Base-by-base conservation (phyloP, 225 moss, liverwort and hornwort species). In the Pleurozium schreberi region DNA sequence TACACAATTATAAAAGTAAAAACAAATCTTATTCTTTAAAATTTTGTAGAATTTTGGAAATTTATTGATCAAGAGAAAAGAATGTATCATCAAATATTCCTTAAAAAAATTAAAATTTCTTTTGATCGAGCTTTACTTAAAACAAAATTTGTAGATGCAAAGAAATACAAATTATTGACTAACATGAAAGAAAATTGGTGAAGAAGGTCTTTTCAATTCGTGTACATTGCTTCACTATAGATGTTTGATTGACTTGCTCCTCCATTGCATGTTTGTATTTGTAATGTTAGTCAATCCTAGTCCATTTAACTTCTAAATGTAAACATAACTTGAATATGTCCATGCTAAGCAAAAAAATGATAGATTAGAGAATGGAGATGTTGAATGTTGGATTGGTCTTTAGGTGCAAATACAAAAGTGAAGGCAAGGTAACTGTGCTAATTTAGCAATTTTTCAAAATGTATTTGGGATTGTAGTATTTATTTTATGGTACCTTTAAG, bases 11-110 rank as follows among this genome's bases (percentile, higher is more conserved):
- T 2, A 36, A 36, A 14, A 22, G 33, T 14, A 7, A 13, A 52
- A 34, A 50, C 5, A 50, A 30, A 9, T 1, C 12, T 0, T 14
- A 18, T 0, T 1, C 2, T 8, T n/a, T n/a, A n/a, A 11, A 1
- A 14, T 34, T 75, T 34, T 22, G 3, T 53, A 47, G 10, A 22
- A 36, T 36, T 36, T 53, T 22, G 6, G 5, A 53, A 53, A 14
- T 53, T 76, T 2, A 22, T 76, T 36, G 13, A 34, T 34, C 14
- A 5, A 36, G 1, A 52, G 0, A 3, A 0, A 76, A 5, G 12
- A 76, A 36, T 22, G 36, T 36, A 22, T 52, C 22, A 5, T 76
- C 34, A 76, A 34, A 12, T 21, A 22, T 36, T 36, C 7, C 0
- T 47, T 28, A 26, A 70, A 2, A 26, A 27, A 42, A 15, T 14